Evolutionary conservation across 345 rosid species (phyloP).

Genomic region (Laguncularia racemosa): DNA sequence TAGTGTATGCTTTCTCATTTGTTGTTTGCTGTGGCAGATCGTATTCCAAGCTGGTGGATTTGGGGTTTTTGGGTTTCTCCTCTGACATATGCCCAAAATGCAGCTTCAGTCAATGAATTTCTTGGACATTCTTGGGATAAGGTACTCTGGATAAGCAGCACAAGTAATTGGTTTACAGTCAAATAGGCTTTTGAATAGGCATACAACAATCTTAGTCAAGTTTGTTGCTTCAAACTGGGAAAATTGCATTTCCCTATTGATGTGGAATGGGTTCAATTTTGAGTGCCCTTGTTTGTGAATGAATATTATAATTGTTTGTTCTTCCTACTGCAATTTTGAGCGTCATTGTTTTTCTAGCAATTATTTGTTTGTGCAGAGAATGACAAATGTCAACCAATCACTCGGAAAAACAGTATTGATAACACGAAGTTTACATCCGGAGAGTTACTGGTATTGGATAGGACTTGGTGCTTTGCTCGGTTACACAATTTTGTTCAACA

Average conservation of each 20-base stretch:
- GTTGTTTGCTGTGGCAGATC: conserved; percentile 45
- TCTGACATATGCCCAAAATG: conserved; percentile 92
- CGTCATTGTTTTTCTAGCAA: conserved; percentile 9
- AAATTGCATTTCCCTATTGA: too few species aligned
- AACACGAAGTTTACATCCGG: conserved; percentile 70
- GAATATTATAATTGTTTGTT: too few species aligned
- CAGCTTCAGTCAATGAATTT: conserved; percentile 92
- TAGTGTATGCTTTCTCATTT: conserved; percentile 11
- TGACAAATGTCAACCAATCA: conserved; percentile 34
- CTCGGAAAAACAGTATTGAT: conserved; percentile 60
- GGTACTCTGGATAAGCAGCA: conserved; percentile 30
- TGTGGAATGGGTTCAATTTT: too few species aligned
- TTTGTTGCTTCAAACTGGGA: too few species aligned
- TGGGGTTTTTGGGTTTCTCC: conserved; percentile 99
- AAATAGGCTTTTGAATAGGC: background rate
- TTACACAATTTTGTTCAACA: conserved; percentile 66
- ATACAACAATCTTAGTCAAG: too few species aligned
- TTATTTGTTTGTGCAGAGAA: conserved; percentile 36
- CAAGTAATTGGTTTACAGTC: background rate
- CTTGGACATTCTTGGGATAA: conserved; percentile 87
- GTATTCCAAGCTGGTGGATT: conserved; percentile 91
- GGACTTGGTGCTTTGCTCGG: conserved; percentile 92
- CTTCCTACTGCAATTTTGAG: too few species aligned
- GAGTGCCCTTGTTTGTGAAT: too few species aligned
- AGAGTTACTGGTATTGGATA: conserved; percentile 97